Conservation (phyloP, 192 early-diverging fungal genomes). For the Jimgerdemannia lactiflua region DNA sequence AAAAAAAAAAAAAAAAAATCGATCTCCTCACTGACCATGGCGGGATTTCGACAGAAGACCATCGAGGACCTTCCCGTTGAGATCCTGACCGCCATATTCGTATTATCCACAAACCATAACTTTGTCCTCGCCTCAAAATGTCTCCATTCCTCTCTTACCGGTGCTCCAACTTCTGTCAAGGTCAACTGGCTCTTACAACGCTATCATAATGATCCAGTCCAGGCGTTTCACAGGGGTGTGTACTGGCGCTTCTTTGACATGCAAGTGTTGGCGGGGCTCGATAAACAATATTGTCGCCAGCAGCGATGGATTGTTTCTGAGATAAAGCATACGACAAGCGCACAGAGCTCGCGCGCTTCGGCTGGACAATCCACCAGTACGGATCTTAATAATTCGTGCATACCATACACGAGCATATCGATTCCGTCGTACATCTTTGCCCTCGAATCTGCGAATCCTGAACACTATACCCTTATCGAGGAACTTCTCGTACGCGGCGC, state of each 20-base stretch:
- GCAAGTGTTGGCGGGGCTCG: conserved; percentile 7
- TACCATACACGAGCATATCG: conserved; percentile 7
- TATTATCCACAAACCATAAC: conserved; percentile 20
- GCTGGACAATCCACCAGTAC: background rate
- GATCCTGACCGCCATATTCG: conserved; percentile 27
- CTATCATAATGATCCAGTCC: background rate
- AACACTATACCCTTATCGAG: conserved; percentile 13
- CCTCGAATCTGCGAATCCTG: background rate
- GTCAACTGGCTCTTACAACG: conserved; percentile 15
- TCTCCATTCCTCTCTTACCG: conserved; percentile 9
- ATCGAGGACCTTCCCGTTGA: conserved; percentile 22
- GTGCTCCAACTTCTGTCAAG: conserved; percentile 13
- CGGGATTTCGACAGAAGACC: too few relatives aligned
- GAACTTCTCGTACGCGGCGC: conserved; percentile 30
- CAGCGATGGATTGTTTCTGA: too few relatives aligned
- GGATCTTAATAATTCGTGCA: background rate
- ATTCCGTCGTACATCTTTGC: conserved; percentile 33
- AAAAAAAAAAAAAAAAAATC: too few relatives aligned
- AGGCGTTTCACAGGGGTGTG: conserved; percentile 6
- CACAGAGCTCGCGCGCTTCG: background rate
- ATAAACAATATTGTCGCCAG: background rate
- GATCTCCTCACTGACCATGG: too few relatives aligned
- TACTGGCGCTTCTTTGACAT: conserved; percentile 25
- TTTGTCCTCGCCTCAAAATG: conserved; percentile 15
- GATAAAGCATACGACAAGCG: too few relatives aligned